phyloP scores from a whole-genome alignment of 495 filamentous ascomycete species.

The Hyaloscypha finlandica region DNA sequence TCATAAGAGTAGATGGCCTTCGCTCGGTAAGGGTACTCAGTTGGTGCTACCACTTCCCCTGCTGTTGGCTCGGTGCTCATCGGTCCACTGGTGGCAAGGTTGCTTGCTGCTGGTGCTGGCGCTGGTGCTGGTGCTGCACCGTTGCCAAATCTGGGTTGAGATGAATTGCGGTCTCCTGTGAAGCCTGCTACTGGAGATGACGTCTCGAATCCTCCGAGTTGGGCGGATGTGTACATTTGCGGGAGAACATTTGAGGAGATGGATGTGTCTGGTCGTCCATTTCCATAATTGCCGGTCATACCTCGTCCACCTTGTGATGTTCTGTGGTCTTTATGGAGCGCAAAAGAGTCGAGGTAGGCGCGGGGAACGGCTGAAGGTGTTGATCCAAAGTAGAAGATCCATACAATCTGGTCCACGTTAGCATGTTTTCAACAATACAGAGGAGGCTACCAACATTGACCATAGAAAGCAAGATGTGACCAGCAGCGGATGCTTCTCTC shows the following conservation, averaged over 20 bases:
- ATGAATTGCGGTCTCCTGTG: slow-evolving; percentile 50
- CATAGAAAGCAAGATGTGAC: slow-evolving; percentile 95
- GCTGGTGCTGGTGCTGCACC: slow-evolving; percentile 15
- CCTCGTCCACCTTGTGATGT: slow-evolving; percentile 59
- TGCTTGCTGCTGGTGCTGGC: slow-evolving; percentile 31
- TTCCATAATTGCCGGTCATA: slow-evolving; percentile 67
- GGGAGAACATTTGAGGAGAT: slow-evolving; percentile 71
- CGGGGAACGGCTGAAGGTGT: slow-evolving; percentile 85
- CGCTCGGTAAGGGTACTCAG: slow-evolving; percentile 94
- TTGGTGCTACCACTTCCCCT: slow-evolving; percentile 73
- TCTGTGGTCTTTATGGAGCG: slow-evolving; percentile 80
- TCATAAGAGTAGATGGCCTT: slow-evolving; percentile 99
- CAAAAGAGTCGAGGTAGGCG: slow-evolving; percentile 93
- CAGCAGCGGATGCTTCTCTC: slow-evolving; percentile 85
- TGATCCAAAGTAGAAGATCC: slow-evolving; percentile 99
- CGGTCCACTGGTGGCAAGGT: slow-evolving; percentile 19
- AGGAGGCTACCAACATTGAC: slow-evolving; percentile 68
- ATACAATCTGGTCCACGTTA: slow-evolving; percentile 69
- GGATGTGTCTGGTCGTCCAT: slow-evolving; percentile 76
- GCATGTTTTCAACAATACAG: not conserved
- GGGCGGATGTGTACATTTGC: slow-evolving; percentile 96
- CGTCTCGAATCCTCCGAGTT: slow-evolving; percentile 94
- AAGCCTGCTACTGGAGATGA: slow-evolving; percentile 81
- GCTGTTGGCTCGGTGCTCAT: slow-evolving; percentile 40
- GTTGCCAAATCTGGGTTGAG: slow-evolving; percentile 56